phyloP scores from a whole-genome alignment of 768 basidiomycete species.

The Leccinum variicolor region DNA sequence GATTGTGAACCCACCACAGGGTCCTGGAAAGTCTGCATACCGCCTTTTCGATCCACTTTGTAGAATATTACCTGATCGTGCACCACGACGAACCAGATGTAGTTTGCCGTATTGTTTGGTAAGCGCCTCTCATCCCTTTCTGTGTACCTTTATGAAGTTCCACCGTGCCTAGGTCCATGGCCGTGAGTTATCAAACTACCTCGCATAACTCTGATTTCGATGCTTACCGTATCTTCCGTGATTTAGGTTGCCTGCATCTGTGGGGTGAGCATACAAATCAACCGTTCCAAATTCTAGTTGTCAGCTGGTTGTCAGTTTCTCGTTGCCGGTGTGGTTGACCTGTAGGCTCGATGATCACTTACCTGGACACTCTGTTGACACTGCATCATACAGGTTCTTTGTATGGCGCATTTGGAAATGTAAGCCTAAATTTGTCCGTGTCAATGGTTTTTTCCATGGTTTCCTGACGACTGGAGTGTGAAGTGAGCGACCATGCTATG shows the following conservation, averaged over 20 bases:
- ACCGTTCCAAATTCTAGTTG: neutral
- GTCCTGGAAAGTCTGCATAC: slow-evolving; percentile 14
- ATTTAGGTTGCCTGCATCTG: slow-evolving; percentile 4
- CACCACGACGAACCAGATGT: slow-evolving; percentile 4
- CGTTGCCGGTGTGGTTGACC: slow-evolving; percentile 1
- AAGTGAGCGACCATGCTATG: slow-evolving; percentile 10
- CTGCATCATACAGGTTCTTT: slow-evolving; percentile 7
- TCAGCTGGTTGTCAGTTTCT: neutral
- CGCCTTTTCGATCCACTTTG: slow-evolving; percentile 10
- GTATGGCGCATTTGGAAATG: slow-evolving; percentile 20
- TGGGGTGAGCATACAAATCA: slow-evolving; percentile 3
- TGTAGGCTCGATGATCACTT: neutral
- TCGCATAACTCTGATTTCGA: neutral
- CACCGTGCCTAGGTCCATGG: slow-evolving; percentile 5
- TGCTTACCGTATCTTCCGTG: neutral
- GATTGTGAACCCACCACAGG: neutral
- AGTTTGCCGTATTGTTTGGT: slow-evolving; percentile 12
- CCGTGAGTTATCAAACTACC: neutral
- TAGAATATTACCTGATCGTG: slow-evolving; percentile 15
- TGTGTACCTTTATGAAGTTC: neutral
- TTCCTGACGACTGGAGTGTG: neutral
- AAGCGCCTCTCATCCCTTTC: neutral
- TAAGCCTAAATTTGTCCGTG: neutral
- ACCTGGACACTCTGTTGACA: neutral
- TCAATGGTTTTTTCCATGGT: neutral